Base-by-base conservation (phyloP, 192 early-diverging fungal genomes). In the Phycomyces nitens region DNA sequence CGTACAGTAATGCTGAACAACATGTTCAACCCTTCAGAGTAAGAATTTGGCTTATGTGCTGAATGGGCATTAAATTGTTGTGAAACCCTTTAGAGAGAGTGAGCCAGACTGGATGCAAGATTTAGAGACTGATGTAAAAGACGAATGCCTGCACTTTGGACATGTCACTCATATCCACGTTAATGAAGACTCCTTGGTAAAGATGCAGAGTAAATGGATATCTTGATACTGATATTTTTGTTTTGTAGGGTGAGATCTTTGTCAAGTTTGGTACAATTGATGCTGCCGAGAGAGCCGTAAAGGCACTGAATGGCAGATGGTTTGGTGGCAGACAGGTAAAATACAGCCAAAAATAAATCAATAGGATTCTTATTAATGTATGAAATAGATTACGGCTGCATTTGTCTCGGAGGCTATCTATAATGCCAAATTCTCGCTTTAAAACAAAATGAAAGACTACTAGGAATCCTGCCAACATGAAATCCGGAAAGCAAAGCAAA, bases 21-120 rank as follows among this genome's bases (percentile, higher is more conserved):
- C 62, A 92, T 93, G 92, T 94, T 94, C 69, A 85, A 91, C 38
- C 89, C 90, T 40, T 77, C 76, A 61, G 89, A 91, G 87, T 91
- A 85, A 70, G 84, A 23, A 18, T 55, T 47, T 23, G 49, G 12
- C 63, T 3, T 61, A 41, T 42, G 0, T 26, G 16, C 5, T 18
- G 39, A 53, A 22, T 40, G 38, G 49, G 40, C 14, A 23, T 22
- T 53, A 16, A 62, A n/a, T 64, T 15, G 9, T 41, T 59, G 15
- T 59, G 57, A 41, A 41, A 18, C 16, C 9, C 50, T 53, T 34
- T 67, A 92, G 89, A 41, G 91, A 94, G 76, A 87, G 85, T 11
- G 94, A 90, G 42, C 81, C 81, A 11, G 75, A 86, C 58, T 97
- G 95, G 95, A 87, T 82, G 34, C 75, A 83, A 24, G 95, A 94